These are phyloP conservation scores for Toxicodendron radicans DNA, from an alignment of 345 rosid species.

Conservation along the genomic window DNA sequence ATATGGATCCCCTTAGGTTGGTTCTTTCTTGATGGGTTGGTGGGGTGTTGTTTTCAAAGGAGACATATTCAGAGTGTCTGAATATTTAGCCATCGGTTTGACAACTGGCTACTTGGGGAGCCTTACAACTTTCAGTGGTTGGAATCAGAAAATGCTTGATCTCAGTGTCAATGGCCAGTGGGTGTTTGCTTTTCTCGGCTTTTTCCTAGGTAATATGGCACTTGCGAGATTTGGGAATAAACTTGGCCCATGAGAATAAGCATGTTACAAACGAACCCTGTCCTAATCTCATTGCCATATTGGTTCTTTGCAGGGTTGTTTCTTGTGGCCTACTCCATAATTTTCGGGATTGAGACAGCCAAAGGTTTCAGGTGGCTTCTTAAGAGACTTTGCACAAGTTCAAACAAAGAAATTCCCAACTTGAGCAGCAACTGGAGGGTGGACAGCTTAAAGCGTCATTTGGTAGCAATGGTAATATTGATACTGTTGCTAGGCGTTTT, in stretches of 20 bases:
- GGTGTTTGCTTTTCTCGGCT: constrained; percentile 63
- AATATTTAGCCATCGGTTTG: constrained; percentile 71
- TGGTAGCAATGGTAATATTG: constrained; percentile 40
- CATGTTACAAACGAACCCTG: not conserved
- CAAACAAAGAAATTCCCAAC: constrained; percentile 15
- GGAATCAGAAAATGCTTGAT: constrained; percentile 98
- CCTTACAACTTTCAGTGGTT: constrained; percentile 95
- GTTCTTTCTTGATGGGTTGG: constrained; percentile 99
- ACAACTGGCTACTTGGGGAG: constrained; percentile 92
- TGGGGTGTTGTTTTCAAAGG: constrained; percentile 79
- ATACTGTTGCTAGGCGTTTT: constrained; percentile 44
- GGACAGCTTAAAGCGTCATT: constrained; percentile 44
- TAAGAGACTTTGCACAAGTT: constrained; percentile 17
- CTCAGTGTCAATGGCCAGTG: constrained; percentile 72
- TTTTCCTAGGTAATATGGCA: constrained; percentile 57
- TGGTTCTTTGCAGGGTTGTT: constrained; percentile 61
- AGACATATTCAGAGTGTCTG: constrained; percentile 61
- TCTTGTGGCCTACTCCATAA: constrained; percentile 70
- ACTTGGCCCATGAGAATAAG: no score
- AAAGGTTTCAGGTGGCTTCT: constrained; percentile 67
- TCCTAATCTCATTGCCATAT: not conserved
- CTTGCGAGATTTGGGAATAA: not conserved
- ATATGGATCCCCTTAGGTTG: constrained; percentile 45
- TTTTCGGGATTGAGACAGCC: constrained; percentile 79
- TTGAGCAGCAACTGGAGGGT: constrained; percentile 35